Conservation (phyloP, 257 asterid species). For the Nicotiana sylvestris region DNA sequence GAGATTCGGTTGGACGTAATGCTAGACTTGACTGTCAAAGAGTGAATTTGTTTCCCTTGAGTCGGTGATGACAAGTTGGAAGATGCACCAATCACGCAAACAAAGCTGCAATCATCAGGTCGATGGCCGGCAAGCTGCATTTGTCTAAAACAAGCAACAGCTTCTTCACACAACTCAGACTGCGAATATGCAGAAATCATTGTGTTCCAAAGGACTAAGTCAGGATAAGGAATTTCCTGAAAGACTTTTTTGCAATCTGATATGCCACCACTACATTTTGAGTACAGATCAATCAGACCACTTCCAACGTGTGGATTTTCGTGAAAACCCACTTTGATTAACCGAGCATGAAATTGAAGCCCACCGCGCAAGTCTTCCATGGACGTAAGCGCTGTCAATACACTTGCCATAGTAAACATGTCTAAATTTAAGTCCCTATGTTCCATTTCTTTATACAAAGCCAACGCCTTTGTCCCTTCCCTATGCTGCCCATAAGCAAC, state of each 20-base stretch:
- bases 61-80: conserved; percentile 54
- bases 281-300: conserved; percentile 65
- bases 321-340: conserved; percentile 59
- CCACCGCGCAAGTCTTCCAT: conserved; percentile 65
- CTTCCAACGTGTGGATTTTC: conserved; percentile 60
- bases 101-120: conserved; percentile 76
- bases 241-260: conserved; percentile 43
- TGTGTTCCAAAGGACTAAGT: conserved; percentile 73
- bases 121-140: conserved; percentile 54
- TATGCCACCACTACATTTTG: conserved; percentile 50
- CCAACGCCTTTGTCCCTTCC: conserved; percentile 56
- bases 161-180: conserved; percentile 52
- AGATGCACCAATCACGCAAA: conserved; percentile 54
- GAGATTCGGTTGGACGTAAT: conserved; percentile 44
- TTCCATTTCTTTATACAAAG: conserved; percentile 60
- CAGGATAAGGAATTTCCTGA: conserved; percentile 44
- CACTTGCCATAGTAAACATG: conserved; percentile 72
- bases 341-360: conserved; percentile 54
- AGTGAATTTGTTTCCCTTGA: conserved; percentile 72
- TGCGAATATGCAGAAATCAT: conserved; percentile 70
- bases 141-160: conserved; percentile 52
- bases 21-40: conserved; percentile 51
- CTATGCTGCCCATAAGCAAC: conserved; percentile 62
- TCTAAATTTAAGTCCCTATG: conserved; percentile 37
- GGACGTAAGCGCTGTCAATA: conserved; percentile 64